These are phyloP conservation scores for Irpex lacteus DNA, from an alignment of 1,284 basidiomycete species.

Conservation along the genomic window DNA sequence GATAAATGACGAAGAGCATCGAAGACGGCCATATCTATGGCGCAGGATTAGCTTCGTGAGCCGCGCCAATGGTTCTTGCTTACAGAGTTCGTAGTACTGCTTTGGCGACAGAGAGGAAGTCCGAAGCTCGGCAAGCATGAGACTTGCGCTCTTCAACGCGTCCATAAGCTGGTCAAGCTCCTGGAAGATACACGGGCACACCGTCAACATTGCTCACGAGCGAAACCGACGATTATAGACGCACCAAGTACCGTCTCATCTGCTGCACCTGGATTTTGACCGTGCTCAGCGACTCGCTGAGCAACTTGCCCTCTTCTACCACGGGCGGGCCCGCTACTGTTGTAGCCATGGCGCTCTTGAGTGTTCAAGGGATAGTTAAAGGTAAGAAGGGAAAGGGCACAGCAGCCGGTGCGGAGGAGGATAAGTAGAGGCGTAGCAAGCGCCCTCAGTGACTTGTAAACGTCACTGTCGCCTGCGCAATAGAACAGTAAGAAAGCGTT, in stretches of 20 bases:
- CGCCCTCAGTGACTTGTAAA: background rate
- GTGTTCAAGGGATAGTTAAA: background rate
- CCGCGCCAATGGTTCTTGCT: slow-evolving; percentile 29
- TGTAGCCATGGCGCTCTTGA: slow-evolving; percentile 19
- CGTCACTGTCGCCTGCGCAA: background rate
- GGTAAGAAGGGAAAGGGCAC: background rate
- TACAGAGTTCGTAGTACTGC: slow-evolving; percentile 96
- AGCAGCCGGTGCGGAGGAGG: background rate
- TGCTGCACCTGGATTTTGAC: slow-evolving; percentile 93
- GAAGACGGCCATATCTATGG: slow-evolving; percentile 91
- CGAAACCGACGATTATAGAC: slow-evolving; percentile 21
- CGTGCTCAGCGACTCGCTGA: slow-evolving; percentile 78
- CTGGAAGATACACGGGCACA: slow-evolving; percentile 35
- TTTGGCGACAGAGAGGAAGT: slow-evolving; percentile 91
- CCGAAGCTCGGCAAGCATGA: slow-evolving; percentile 92
- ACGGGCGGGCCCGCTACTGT: slow-evolving; percentile 19
- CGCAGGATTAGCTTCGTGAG: slow-evolving; percentile 10
- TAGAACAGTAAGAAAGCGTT: background rate
- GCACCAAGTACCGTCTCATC: slow-evolving; percentile 88
- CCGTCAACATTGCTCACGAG: background rate
- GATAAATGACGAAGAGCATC: slow-evolving; percentile 91
- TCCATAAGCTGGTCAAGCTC: slow-evolving; percentile 96
- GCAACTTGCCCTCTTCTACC: slow-evolving; percentile 74
- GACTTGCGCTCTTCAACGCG: slow-evolving; percentile 90
- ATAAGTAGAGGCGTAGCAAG: background rate